Base-by-base conservation (phyloP, 352 stramenopile genomes). In the Pythium oligandrum region DNA sequence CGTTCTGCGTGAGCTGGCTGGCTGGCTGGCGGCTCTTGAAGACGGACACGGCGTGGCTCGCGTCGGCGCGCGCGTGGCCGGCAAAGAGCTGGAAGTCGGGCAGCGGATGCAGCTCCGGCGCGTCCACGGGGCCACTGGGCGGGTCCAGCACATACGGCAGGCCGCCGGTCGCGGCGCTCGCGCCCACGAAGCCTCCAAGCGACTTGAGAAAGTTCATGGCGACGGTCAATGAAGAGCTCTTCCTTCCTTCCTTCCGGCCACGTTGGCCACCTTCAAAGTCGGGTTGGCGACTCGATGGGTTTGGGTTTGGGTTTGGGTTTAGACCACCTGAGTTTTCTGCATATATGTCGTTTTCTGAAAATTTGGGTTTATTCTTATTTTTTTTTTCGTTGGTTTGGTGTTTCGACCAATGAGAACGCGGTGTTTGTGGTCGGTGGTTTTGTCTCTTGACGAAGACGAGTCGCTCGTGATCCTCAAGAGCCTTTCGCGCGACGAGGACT, bases 121-220 rank as follows among this genome's bases (percentile, higher is more conserved):
- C 39, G 38, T 83, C 66, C 4, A 40, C 55, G 10, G 44, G 30
- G 34, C 6, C 36, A 42, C 40, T 73, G 64, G 43, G 64, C 67
- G 43, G 78, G 66, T 77, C 66, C 38, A 91, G 68, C 6, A 70
- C 72, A 64, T 84, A 95, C 9, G 84, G 82, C 35, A 95, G 64
- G 1, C 84, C 81, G 44, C 84, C 82, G 26, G 82, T 84, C 59
- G 78, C 57, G 40, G 60, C 67, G 61, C 66, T 85, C 2, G 75
- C 54, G 51, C 79, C 79, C 60, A 93, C 82, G 40, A 90, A 71
- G 37, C 79, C 66, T 32, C 82, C 82, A 32, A 93, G 72, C 38
- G 82, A 86, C 78, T 95, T 95, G 61, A 95, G 77, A 66, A 95
- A 95, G 68, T 95, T 92, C 84, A 95, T 95, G n/a, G 32, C 31